These are phyloP conservation scores for Heliamphora ciliata DNA, from an alignment of 179 eudicot species.

Conservation along the genomic window DNA sequence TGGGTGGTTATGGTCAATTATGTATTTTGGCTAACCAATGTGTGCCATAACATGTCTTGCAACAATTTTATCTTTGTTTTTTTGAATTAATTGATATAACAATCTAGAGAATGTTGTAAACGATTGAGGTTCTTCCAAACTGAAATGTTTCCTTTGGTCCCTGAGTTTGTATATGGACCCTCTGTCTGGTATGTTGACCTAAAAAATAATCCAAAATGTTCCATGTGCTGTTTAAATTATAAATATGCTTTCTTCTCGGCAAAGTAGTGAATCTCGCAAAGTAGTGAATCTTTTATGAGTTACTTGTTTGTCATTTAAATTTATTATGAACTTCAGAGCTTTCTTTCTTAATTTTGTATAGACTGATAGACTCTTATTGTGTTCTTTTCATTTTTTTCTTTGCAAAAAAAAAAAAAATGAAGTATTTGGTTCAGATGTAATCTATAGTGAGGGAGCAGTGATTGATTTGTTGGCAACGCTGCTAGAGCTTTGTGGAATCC, in stretches of 20 bases:
- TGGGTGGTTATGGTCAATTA: not conserved
- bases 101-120: not conserved
- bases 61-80: not conserved
- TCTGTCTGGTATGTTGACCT: not conserved
- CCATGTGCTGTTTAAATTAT: not conserved
- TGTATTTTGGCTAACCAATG: not conserved
- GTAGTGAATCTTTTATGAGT: not conserved
- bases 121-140: not conserved
- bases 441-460: constrained; percentile 80
- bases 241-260: not conserved
- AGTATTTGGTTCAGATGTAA: constrained; percentile 91
- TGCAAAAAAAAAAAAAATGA: not conserved
- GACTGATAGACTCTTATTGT: not conserved
- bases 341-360: not conserved
- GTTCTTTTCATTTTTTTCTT: not conserved
- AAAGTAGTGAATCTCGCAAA: not conserved
- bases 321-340: constrained; percentile 6
- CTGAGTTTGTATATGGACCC: not conserved
- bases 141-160: not conserved
- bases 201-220: not conserved
- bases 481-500: constrained; percentile 44
- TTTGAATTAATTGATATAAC: not conserved
- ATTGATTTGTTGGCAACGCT: constrained; percentile 58
- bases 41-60: not conserved
- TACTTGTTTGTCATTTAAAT: not conserved